phyloP scores from a whole-genome alignment of 192 early-diverging fungal species.

The Hyaloraphidium curvatum region DNA sequence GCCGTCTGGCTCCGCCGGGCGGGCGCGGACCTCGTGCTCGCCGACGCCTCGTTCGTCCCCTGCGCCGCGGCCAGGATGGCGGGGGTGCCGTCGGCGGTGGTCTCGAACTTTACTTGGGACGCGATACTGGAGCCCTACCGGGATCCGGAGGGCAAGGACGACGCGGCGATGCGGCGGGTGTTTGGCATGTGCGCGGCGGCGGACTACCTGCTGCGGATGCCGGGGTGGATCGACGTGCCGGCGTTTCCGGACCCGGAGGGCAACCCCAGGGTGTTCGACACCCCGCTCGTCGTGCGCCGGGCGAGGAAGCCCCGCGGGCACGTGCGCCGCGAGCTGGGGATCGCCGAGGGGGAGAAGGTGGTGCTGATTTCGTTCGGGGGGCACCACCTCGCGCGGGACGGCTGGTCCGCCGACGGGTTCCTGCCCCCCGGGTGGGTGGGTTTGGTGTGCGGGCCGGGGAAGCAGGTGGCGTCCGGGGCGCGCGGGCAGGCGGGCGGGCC shows the following conservation, averaged over 20 bases:
- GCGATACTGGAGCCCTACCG: not conserved
- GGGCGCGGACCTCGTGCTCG: conserved; percentile 29
- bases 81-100: conserved; percentile 30
- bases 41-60: conserved; percentile 34
- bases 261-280: conserved; percentile 24
- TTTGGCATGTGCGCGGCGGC: conserved; percentile 26
- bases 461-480: too few species aligned
- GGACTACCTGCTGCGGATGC: conserved; percentile 28
- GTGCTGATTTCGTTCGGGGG: conserved; percentile 31
- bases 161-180: conserved; percentile 13
- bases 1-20: conserved; percentile 27
- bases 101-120: conserved; percentile 43
- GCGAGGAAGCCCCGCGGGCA: conserved; percentile 18
- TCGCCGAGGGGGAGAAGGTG: conserved; percentile 25
- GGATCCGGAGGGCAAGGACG: not conserved
- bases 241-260: conserved; percentile 22
- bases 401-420: conserved; percentile 18
- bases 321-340: conserved; percentile 20
- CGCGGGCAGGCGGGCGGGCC: too few species aligned
- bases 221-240: conserved; percentile 34
- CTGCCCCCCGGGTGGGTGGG: conserved; percentile 35
- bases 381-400: conserved; percentile 23
- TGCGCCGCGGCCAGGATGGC: conserved; percentile 28
- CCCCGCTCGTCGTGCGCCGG: conserved; percentile 34
- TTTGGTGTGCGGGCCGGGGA: conserved; percentile 32